Evolutionary conservation across 495 filamentous ascomycete species (phyloP).

Genomic region (Penicillium chermesinum): DNA sequence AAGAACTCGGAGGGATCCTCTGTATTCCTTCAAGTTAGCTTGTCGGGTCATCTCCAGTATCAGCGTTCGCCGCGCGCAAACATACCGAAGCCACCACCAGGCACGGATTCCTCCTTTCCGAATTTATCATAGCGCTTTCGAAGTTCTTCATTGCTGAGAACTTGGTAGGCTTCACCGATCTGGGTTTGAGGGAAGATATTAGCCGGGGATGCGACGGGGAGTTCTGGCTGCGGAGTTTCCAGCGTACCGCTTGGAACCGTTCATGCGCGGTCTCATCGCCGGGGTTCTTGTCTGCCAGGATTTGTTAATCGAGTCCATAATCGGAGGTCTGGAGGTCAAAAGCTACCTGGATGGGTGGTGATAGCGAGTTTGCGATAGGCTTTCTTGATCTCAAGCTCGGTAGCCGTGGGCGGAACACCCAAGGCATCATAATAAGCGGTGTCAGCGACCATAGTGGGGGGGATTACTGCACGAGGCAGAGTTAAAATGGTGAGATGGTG

Average conservation of each 20-base stretch:
- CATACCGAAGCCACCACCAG: conserved; percentile 80
- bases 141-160: conserved; percentile 80
- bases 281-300: conserved; percentile 83
- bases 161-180: conserved; percentile 98
- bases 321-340: neutral
- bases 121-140: conserved; percentile 91
- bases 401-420: conserved; percentile 79
- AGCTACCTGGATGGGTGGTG: conserved; percentile 60
- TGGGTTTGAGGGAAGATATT: conserved; percentile 22
- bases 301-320: neutral
- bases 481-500: neutral
- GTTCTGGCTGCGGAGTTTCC: neutral
- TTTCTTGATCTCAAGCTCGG: conserved; percentile 98
- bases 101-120: conserved; percentile 89
- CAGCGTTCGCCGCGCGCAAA: neutral
- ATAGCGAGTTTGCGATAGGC: conserved; percentile 98
- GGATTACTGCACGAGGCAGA: neutral
- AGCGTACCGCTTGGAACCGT: conserved; percentile 75
- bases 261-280: conserved; percentile 90
- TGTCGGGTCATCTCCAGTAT: neutral
- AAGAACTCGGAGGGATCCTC: conserved; percentile 98
- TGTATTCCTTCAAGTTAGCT: conserved; percentile 16
- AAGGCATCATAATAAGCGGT: conserved; percentile 88
- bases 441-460: conserved; percentile 68
- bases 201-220: neutral